Conservation (phyloP, 495 filamentous ascomycete genomes). For the Xylaria cubensis region DNA sequence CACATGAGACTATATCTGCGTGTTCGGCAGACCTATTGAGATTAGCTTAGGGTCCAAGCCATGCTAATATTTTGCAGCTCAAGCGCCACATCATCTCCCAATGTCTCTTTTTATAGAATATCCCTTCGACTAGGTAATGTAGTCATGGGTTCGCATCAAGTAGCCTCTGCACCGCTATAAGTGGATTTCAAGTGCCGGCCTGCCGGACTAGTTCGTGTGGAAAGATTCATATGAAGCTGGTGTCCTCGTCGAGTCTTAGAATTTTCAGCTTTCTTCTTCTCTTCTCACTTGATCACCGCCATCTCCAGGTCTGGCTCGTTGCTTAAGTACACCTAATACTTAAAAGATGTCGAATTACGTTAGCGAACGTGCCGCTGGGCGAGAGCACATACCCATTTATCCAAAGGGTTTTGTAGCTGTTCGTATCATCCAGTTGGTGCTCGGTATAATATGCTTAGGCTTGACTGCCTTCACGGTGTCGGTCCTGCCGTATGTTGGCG, state of each 20-base stretch:
- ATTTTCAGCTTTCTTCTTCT: background rate
- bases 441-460: conserved; percentile 72
- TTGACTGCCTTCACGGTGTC: conserved; percentile 67
- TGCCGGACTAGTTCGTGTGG: background rate
- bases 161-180: background rate
- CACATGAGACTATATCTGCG: conserved; percentile 13
- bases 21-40: conserved; percentile 12
- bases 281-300: background rate
- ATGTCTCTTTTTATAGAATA: conserved; percentile 20
- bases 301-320: background rate
- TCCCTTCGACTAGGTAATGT: background rate
- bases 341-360: conserved; percentile 23
- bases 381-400: conserved; percentile 53
- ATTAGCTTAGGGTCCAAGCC: conserved; percentile 3
- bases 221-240: conserved; percentile 12
- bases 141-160: background rate
- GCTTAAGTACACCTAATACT: background rate
- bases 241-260: background rate
- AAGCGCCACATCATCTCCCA: conserved; percentile 24
- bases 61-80: background rate
- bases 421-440: conserved; percentile 65
- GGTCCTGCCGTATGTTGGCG: conserved; percentile 37
- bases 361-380: conserved; percentile 38
- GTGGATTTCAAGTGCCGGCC: background rate
- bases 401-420: conserved; percentile 60